phyloP scores from a whole-genome alignment of 805 yeast species.

The Candida ovalis region DNA sequence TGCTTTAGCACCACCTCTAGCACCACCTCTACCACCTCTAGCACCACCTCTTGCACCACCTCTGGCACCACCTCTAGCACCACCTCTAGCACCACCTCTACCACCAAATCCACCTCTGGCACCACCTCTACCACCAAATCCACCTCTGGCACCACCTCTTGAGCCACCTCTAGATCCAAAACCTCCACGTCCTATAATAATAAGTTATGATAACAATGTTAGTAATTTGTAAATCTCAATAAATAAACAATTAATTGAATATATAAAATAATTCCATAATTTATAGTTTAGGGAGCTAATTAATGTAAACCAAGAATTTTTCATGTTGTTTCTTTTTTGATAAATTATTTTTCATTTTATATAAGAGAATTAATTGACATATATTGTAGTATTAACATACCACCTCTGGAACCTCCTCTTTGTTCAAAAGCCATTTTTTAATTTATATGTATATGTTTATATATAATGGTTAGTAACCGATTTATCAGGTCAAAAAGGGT shows the following conservation, averaged over 20 bases:
- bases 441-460: slow-evolving; percentile 3
- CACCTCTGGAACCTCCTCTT: slow-evolving; percentile 50
- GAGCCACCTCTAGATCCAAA: slow-evolving; percentile 33
- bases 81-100: slow-evolving; percentile 44
- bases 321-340: not conserved
- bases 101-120: slow-evolving; percentile 50
- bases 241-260: not conserved
- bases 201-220: not conserved
- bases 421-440: slow-evolving; percentile 54
- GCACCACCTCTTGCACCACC: slow-evolving; percentile 58
- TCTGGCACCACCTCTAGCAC: slow-evolving; percentile 48
- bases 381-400: slow-evolving; percentile 9
- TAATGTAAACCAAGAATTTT: not conserved
- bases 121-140: slow-evolving; percentile 32
- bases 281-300: not conserved
- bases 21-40: slow-evolving; percentile 61
- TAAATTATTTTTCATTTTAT: not conserved
- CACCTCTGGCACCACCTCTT: slow-evolving; percentile 47
- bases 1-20: slow-evolving; percentile 79
- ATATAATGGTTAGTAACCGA: not conserved
- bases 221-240: slow-evolving; percentile 1
- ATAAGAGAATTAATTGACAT: not conserved
- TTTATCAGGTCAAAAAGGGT: not conserved
- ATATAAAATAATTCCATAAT: not conserved
- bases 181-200: slow-evolving; percentile 24